A percentile compares a stretch with the other conserved stretches of the same genome.
These are phyloP conservation scores for Globisporangium parvum DNA, from an alignment of 352 stramenopile species.

Conservation along the genomic window DNA sequence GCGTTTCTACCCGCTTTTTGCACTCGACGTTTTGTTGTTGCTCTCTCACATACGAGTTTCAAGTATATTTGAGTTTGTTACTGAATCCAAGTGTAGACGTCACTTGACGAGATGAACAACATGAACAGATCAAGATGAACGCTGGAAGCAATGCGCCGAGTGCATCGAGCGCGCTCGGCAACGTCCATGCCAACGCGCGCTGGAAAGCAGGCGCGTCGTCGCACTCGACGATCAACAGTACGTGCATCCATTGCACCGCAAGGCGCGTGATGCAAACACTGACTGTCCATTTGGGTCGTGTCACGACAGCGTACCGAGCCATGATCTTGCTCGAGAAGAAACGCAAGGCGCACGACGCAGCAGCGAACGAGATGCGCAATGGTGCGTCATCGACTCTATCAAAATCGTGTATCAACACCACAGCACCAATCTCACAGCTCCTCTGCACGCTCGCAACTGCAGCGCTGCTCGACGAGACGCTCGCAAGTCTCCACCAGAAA, in stretches of 20 bases:
- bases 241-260: slow-evolving; percentile 3
- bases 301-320: slow-evolving; percentile 26
- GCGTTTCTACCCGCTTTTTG: too few relatives aligned
- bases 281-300: neutral
- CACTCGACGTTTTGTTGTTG: too few relatives aligned
- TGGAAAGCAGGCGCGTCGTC: slow-evolving; percentile 13
- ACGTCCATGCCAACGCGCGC: slow-evolving; percentile 6
- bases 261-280: neutral
- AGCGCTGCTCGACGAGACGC: slow-evolving; percentile 42
- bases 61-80: too few relatives aligned
- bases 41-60: too few relatives aligned
- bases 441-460: too few relatives aligned
- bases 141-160: neutral
- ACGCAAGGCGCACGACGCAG: slow-evolving; percentile 38
- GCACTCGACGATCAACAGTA: slow-evolving; percentile 21
- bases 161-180: neutral
- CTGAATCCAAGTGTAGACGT: too few relatives aligned
- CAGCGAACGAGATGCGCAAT: slow-evolving; percentile 34
- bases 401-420: neutral
- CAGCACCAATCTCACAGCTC: slow-evolving; percentile 13
- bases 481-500: slow-evolving; percentile 43
- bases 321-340: slow-evolving; percentile 54
- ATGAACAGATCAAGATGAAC: too few relatives aligned
- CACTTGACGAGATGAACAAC: too few relatives aligned
- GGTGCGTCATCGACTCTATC: slow-evolving; percentile 12